phyloP scores from a whole-genome alignment of 139 green algal species.

The Pseudopediastrum boryanum region DNA sequence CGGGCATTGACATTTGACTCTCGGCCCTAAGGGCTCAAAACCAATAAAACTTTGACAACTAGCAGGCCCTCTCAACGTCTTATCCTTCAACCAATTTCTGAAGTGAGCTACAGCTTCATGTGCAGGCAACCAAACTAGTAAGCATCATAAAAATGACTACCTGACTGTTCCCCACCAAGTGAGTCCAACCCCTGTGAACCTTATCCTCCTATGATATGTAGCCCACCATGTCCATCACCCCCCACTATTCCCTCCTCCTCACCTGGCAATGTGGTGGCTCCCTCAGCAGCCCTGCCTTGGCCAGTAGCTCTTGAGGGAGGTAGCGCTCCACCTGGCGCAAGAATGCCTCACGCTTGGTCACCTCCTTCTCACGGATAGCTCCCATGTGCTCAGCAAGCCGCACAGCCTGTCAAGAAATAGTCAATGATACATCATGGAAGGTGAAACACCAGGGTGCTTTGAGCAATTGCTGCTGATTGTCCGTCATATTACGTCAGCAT shows the following conservation, averaged over 20 bases:
- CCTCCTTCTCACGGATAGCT: constrained; percentile 71
- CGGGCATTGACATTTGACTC: too few species aligned
- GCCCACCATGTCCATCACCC: neutral
- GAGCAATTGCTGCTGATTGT: too few species aligned
- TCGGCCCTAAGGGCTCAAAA: too few species aligned
- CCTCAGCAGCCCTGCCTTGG: constrained; percentile 63
- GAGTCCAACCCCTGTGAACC: neutral
- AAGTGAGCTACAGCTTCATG: too few species aligned
- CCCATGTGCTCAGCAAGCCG: constrained; percentile 82
- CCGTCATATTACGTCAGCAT: too few species aligned
- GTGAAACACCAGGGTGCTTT: too few species aligned
- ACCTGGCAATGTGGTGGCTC: constrained; percentile 71
- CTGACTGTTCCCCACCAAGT: neutral
- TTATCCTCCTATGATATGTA: neutral
- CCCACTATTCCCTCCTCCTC: neutral
- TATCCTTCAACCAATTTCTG: too few species aligned
- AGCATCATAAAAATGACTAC: neutral
- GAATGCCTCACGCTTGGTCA: constrained; percentile 65
- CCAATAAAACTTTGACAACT: too few species aligned
- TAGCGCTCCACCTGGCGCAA: constrained; percentile 48
- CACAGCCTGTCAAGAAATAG: constrained; percentile 58
- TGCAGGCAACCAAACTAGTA: neutral
- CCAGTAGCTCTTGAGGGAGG: constrained; percentile 69
- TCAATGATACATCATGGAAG: too few species aligned
- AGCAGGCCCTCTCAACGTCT: too few species aligned